phyloP scores from a whole-genome alignment of 2,329 filamentous ascomycete genomes.

The Neopestalotiopsis clavispora region DNA sequence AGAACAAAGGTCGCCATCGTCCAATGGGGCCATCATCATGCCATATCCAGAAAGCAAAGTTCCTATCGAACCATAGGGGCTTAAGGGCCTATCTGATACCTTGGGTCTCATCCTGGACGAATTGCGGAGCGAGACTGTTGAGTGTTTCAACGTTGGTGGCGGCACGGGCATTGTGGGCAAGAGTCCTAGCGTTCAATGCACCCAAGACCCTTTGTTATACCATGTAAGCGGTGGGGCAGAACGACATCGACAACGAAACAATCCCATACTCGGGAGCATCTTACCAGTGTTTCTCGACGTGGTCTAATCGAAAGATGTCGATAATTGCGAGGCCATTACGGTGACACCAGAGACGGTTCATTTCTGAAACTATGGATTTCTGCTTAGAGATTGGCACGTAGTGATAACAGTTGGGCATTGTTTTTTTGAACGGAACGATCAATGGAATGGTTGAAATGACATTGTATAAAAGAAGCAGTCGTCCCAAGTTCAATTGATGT shows the following conservation, averaged over 20 bases:
- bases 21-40: slow-evolving; percentile 8
- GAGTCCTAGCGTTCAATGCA: slow-evolving; percentile 16
- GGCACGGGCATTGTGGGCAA: background rate
- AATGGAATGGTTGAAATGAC: background rate
- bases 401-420: background rate
- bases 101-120: slow-evolving; percentile 8
- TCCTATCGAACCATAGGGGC: slow-evolving; percentile 10
- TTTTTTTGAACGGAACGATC: background rate
- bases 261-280: background rate
- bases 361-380: slow-evolving; percentile 1
- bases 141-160: slow-evolving; percentile 7
- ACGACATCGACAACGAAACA: slow-evolving; percentile 5
- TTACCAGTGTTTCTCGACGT: background rate
- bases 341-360: slow-evolving; percentile 5
- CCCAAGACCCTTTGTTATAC: background rate
- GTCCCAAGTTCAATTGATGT: background rate
- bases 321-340: background rate
- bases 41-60: background rate
- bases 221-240: background rate
- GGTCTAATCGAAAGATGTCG: slow-evolving; percentile 9
- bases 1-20: background rate
- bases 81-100: background rate
- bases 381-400: background rate
- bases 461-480: slow-evolving; percentile 13
- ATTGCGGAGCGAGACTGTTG: slow-evolving; percentile 14